Evolutionary conservation across 2,329 filamentous ascomycete genomes (phyloP), one percentile per base, ranked within the genome.

Genomic region (Juglanconis oblonga): DNA sequence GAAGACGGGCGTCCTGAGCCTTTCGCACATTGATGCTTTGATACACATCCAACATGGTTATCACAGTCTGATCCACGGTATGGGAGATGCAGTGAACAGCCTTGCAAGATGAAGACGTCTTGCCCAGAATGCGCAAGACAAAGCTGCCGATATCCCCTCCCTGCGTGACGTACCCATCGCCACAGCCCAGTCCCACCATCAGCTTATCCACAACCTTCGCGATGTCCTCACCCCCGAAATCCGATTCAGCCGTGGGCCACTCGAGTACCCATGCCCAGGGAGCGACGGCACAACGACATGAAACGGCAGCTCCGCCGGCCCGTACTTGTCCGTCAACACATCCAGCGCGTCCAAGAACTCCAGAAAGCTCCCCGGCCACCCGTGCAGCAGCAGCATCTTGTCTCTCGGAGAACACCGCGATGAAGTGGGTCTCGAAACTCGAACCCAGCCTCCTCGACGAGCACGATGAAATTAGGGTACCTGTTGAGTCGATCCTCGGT

Each of bases 221-320:
- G 36, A 72, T 74, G 54, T 78, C 75, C 1, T 70, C 66, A 0
- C 73, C 64, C 0, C 62, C 68, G 64, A 77, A 83, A 61, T 83
- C 24, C 70, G 71, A 55, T 80, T 72, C 3, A 77, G 53, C 0
- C 82, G 79, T 1, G 81, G 80, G 0, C 74, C 69, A 1, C 74
- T 76, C 0, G 81, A 83, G 61, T 82, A 55, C 0, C 74, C 74
- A 66, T 81, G 86, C 8, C 82, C 84, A 0, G 81, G 80, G 2
- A 86, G 70, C 0, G 79, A 82, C 0, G 83, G 84, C 0, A 81
- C 77, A 40, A 87, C 76, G 40, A 86, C 68, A 63, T 87, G 82
- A 66, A 82, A 87, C 0, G 83, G 83, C 13, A 86, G 70, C 0
- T 71, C 73, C 0, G 77, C 70, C 0, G 80, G 74, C 0, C 75